Evolutionary conservation across 1,284 basidiomycete species (phyloP).

Genomic region (Austroboletus novae-zelandiae): DNA sequence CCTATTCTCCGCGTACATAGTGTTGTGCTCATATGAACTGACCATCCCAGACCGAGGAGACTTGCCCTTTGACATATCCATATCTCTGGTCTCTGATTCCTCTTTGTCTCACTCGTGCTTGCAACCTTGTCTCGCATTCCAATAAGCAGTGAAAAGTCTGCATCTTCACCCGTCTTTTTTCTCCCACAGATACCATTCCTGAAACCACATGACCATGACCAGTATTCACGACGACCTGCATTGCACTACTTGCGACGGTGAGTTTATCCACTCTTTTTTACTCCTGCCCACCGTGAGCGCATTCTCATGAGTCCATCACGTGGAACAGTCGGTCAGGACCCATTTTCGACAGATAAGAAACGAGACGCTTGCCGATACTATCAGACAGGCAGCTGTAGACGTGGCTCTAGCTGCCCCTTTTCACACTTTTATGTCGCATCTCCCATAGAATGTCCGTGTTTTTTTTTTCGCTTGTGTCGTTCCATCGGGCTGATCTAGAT

Average conservation of each 20-base stretch:
- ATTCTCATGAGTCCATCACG: slow-evolving; percentile 9
- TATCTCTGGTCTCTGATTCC: slow-evolving; percentile 3
- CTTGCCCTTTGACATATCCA: slow-evolving; percentile 19
- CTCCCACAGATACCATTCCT: slow-evolving; percentile 4
- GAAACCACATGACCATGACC: slow-evolving; percentile 7
- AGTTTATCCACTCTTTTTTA: slow-evolving; percentile 1
- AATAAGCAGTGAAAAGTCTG: slow-evolving; percentile 20
- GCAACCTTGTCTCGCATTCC: slow-evolving; percentile 25
- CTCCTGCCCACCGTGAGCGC: background rate
- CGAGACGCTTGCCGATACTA: slow-evolving; percentile 24
- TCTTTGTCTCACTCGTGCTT: slow-evolving; percentile 27
- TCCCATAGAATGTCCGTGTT: slow-evolving; percentile 16
- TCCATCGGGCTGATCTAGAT: slow-evolving; percentile 11
- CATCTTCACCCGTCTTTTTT: background rate
- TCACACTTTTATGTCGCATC: slow-evolving; percentile 11
- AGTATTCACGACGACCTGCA: slow-evolving; percentile 16
- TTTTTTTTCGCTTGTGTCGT: background rate
- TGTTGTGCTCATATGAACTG: slow-evolving; percentile 20
- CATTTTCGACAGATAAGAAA: slow-evolving; percentile 8
- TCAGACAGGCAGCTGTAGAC: slow-evolving; percentile 26
- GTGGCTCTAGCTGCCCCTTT: slow-evolving; percentile 29
- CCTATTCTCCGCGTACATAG: slow-evolving; percentile 19
- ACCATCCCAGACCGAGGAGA: slow-evolving; percentile 4
- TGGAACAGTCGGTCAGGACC: slow-evolving; percentile 12
- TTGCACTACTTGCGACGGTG: slow-evolving; percentile 15